Evolutionary conservation across 2,329 filamentous ascomycete genomes (phyloP), one percentile per base, ranked within the genome.

Genomic region (Colletotrichum viniferum): DNA sequence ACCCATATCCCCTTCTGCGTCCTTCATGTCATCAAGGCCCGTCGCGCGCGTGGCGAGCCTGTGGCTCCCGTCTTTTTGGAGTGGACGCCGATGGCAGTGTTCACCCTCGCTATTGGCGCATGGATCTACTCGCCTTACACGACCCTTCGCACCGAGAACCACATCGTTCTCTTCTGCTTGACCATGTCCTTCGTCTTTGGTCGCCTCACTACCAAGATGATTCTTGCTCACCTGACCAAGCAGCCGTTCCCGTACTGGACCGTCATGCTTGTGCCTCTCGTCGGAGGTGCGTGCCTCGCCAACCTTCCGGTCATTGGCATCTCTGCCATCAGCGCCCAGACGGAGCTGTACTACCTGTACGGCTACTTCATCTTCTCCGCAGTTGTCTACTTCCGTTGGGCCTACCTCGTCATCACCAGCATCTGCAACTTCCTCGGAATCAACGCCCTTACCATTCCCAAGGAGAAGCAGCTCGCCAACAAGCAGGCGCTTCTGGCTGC

Each of bases 191-290:
- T 98, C 80, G 97, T 98, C 74, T 98, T 99, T 84, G 97, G 97
- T 43, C 94, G 97, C 79, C 96, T 99, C 93, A 98, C 97, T 0
- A 99, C 97, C 52, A 99, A 98, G 88, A 98, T 98, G 85, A 99
- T 99, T 82, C 92, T 99, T 21, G 96, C 97, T 4, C 97, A 99
- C 84, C 89, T 99, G 67, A 97, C 97, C 3, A 92, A 92, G 77
- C 97, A 98, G 84, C 95, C 96, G 5, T 99, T 98, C 86, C 97
- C 97, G 2, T 97, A 95, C 89, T 98, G 96, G 96, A 98, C 97
- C 13, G 90, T 97, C 64, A 94, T 98, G 90, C 89, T 98, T 48
- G 92, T 91, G 38, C 97, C 97, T 9, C 92, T 99, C 52, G 90
- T 98, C 63, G 94, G 94, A 66, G 97, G 97, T 69, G 96, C 96